A percentile compares a stretch with the other conserved stretches of the same genome.
Evolutionary conservation across 371 early-diverging fungal species (phyloP).

Genomic region (Apophysomyces elegans): DNA sequence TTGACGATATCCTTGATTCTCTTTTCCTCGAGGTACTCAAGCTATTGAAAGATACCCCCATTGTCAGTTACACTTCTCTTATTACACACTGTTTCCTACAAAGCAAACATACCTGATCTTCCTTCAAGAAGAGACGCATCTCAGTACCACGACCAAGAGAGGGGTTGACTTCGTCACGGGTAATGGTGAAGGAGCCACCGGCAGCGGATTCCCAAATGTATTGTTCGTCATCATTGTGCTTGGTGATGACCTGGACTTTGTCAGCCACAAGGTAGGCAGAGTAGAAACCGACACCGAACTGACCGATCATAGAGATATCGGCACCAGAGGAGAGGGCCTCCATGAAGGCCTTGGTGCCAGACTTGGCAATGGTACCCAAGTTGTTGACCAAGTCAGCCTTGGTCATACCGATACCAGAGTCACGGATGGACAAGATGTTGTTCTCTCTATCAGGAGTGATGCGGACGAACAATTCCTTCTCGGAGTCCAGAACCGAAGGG

Average conservation of each 20-base stretch:
- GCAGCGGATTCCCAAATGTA: conserved; percentile 81
- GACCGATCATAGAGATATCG: conserved; percentile 80
- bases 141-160: conserved; percentile 75
- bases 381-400: conserved; percentile 80
- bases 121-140: conserved; percentile 81
- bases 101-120: conserved; percentile 70
- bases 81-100: conserved; percentile 9
- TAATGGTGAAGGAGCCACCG: conserved; percentile 74
- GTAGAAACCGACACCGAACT: conserved; percentile 96
- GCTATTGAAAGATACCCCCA: conserved; percentile 25
- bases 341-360: conserved; percentile 64
- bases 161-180: conserved; percentile 71
- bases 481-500: conserved; percentile 55
- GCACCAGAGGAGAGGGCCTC: conserved; percentile 55
- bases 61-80: too few relatives aligned
- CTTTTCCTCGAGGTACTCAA: conserved; percentile 59
- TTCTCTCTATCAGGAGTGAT: conserved; percentile 65
- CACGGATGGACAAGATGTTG: conserved; percentile 72
- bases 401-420: conserved; percentile 93
- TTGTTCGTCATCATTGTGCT: conserved; percentile 74
- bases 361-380: conserved; percentile 89
- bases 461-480: conserved; percentile 66
- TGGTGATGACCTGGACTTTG: conserved; percentile 82
- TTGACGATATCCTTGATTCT: conserved; percentile 69
- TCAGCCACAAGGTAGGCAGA: conserved; percentile 84